phyloP scores from a whole-genome alignment of 192 early-diverging fungal species.

The Dispira simplex region DNA sequence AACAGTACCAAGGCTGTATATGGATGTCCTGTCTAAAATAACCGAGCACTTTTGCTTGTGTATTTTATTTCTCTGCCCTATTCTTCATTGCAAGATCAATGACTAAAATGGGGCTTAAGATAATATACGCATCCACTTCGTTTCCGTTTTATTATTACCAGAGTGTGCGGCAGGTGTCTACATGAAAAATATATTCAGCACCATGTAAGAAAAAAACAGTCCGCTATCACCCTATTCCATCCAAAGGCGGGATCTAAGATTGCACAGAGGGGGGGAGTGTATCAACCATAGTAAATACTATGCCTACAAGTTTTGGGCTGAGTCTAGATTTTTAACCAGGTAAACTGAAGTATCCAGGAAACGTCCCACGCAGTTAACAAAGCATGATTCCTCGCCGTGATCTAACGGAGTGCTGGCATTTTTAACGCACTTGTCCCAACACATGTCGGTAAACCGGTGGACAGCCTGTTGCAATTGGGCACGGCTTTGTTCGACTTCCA shows the following conservation, averaged over 20 bases:
- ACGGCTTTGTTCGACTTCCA: neutral
- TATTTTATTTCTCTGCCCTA: no score
- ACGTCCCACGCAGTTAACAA: neutral
- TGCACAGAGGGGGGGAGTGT: neutral
- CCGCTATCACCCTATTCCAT: neutral
- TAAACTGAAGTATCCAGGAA: neutral
- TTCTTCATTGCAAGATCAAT: no score
- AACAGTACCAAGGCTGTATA: no score
- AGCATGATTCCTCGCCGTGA: neutral
- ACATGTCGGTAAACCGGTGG: constrained; percentile 1
- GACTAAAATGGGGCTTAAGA: no score
- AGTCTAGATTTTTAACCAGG: neutral
- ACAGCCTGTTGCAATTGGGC: neutral
- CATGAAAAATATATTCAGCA: neutral
- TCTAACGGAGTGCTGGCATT: neutral
- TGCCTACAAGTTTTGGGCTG: neutral
- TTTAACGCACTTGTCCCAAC: neutral
- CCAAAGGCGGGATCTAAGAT: neutral
- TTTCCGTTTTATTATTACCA: neutral
- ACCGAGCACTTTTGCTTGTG: no score
- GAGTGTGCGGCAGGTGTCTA: no score
- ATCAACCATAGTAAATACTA: neutral
- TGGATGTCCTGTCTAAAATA: no score
- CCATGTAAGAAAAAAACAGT: neutral
- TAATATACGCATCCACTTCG: no score